These are phyloP conservation scores for Aspergillus ustus DNA, from an alignment of 2,329 filamentous ascomycete species.

Conservation along the genomic window DNA sequence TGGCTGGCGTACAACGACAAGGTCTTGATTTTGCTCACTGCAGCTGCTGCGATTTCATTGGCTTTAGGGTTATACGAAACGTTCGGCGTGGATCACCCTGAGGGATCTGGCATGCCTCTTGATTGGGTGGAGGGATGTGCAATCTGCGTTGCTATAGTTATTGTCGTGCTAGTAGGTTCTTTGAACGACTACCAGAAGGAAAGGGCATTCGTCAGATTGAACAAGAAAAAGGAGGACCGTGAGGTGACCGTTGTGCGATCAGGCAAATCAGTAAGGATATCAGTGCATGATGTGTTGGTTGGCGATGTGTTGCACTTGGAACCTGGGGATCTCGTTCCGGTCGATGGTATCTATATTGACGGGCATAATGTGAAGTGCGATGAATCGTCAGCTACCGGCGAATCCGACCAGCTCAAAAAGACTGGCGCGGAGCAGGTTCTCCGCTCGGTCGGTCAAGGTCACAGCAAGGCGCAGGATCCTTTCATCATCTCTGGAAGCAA, in stretches of 20 bases:
- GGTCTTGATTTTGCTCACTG: slow-evolving; percentile 70
- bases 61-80: slow-evolving; percentile 68
- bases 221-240: slow-evolving; percentile 78
- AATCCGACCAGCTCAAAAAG: slow-evolving; percentile 75
- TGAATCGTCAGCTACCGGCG: slow-evolving; percentile 76
- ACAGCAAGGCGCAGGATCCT: slow-evolving; percentile 64
- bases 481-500: slow-evolving; percentile 83
- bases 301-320: slow-evolving; percentile 76
- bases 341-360: slow-evolving; percentile 71
- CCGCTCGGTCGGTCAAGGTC: slow-evolving; percentile 62
- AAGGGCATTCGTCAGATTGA: slow-evolving; percentile 77
- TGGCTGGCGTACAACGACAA: slow-evolving; percentile 83
- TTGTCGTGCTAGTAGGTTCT: slow-evolving; percentile 76
- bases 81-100: slow-evolving; percentile 29
- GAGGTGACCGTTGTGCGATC: slow-evolving; percentile 75
- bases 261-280: slow-evolving; percentile 70
- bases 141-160: slow-evolving; percentile 74
- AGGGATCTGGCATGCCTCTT: slow-evolving; percentile 44
- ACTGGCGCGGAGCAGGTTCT: slow-evolving; percentile 67
- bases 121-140: slow-evolving; percentile 84
- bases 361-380: slow-evolving; percentile 71
- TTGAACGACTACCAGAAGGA: slow-evolving; percentile 83
- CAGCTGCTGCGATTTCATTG: slow-evolving; percentile 72
- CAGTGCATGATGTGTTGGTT: slow-evolving; percentile 71
- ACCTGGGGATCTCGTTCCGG: slow-evolving; percentile 73